Evolutionary conservation across 495 filamentous ascomycete genomes (phyloP).

Genomic region (Neurospora sp.): DNA sequence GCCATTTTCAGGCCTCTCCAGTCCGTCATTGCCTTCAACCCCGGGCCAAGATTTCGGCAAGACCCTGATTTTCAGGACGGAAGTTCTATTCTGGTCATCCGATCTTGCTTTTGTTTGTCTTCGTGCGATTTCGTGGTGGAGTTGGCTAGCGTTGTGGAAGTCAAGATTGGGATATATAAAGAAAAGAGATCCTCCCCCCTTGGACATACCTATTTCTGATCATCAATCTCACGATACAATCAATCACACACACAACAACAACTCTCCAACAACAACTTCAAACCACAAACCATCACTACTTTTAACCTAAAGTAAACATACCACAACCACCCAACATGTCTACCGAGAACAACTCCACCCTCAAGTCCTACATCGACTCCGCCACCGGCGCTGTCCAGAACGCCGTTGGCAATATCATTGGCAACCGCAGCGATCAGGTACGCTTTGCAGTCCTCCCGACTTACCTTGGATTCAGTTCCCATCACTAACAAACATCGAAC

Average conservation of each 20-base stretch:
- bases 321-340: slow-evolving; percentile 43
- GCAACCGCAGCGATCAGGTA: slow-evolving; percentile 52
- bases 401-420: slow-evolving; percentile 62
- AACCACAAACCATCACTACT: slow-evolving; percentile 2
- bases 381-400: slow-evolving; percentile 65
- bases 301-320: slow-evolving; percentile 1
- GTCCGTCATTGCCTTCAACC: not conserved
- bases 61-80: not conserved
- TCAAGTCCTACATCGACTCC: slow-evolving; percentile 74
- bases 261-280: not conserved
- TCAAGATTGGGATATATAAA: slow-evolving; percentile 3
- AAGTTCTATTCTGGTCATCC: not conserved
- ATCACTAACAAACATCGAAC: not conserved
- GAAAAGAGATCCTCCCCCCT: not conserved
- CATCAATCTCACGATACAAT: not conserved
- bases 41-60: not conserved
- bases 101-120: not conserved
- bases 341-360: slow-evolving; percentile 62
- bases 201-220: not conserved
- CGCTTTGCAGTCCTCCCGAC: not conserved
- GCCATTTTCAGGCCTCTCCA: not conserved
- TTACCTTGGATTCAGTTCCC: too few species aligned
- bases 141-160: not conserved
- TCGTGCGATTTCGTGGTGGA: not conserved
- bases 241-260: slow-evolving; percentile 1